Evolutionary conservation across 1,139 yeast genomes (phyloP).

Genomic region (Diutina rugosa): DNA sequence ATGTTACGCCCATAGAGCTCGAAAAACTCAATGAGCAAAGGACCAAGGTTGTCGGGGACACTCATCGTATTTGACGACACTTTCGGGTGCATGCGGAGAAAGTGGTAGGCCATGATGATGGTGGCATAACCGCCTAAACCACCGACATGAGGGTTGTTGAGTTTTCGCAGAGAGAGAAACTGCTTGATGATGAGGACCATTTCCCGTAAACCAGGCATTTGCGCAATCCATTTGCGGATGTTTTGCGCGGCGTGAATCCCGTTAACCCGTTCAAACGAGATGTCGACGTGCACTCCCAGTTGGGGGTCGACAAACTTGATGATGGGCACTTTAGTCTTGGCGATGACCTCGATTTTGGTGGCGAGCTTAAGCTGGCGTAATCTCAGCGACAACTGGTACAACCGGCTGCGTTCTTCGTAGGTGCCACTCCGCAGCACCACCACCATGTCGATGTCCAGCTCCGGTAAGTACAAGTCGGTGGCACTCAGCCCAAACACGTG

Average conservation of each 20-base stretch:
- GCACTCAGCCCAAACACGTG: conserved; percentile 95
- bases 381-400: conserved; percentile 66
- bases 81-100: conserved; percentile 71
- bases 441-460: conserved; percentile 95
- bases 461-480: conserved; percentile 86
- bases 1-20: conserved; percentile 91
- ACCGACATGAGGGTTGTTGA: conserved; percentile 91
- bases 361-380: conserved; percentile 55
- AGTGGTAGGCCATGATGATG: conserved; percentile 77
- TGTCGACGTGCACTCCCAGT: conserved; percentile 70
- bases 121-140: conserved; percentile 94
- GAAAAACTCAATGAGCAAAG: conserved; percentile 80
- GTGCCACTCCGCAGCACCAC: conserved; percentile 53
- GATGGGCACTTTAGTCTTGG: conserved; percentile 91
- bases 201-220: conserved; percentile 75
- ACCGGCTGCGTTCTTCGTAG: conserved; percentile 52
- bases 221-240: conserved; percentile 61
- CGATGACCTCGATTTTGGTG: conserved; percentile 69
- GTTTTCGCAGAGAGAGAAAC: conserved; percentile 63
- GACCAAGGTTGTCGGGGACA: conserved; percentile 71
- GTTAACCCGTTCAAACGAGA: conserved; percentile 80
- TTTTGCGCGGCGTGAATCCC: conserved; percentile 79
- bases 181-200: conserved; percentile 78
- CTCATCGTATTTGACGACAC: conserved; percentile 54
- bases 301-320: conserved; percentile 76